phyloP scores from a whole-genome alignment of 495 filamentous ascomycete species.

The Hyaloscypha variabilis region DNA sequence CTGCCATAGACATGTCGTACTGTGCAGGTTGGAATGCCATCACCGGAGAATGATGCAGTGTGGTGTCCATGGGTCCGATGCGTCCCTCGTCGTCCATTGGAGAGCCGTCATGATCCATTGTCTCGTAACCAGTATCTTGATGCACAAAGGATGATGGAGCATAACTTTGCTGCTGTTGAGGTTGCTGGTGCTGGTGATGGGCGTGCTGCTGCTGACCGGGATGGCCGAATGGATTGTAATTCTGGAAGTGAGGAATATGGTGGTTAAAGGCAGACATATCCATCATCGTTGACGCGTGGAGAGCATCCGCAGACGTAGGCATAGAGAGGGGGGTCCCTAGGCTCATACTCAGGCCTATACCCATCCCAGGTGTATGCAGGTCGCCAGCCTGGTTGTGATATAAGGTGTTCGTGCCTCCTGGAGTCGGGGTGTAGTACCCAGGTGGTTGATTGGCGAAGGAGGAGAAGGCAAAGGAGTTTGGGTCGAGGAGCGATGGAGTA shows the following conservation, averaged over 20 bases:
- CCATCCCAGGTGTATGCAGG: slow-evolving; percentile 81
- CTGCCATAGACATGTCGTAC: slow-evolving; percentile 44
- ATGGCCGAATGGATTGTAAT: slow-evolving; percentile 73
- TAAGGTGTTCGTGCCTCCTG: slow-evolving; percentile 77
- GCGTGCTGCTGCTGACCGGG: slow-evolving; percentile 52
- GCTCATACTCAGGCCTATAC: slow-evolving; percentile 67
- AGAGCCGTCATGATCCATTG: slow-evolving; percentile 72
- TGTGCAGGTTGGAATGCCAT: slow-evolving; percentile 42
- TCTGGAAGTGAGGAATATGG: slow-evolving; percentile 68
- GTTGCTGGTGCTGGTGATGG: slow-evolving; percentile 58
- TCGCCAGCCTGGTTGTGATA: slow-evolving; percentile 88
- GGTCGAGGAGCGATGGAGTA: slow-evolving; percentile 85
- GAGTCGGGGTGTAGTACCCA: slow-evolving; percentile 88
- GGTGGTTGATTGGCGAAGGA: slow-evolving; percentile 76
- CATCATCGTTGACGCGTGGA: slow-evolving; percentile 59
- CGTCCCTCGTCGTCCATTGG: slow-evolving; percentile 55
- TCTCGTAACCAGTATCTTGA: slow-evolving; percentile 74
- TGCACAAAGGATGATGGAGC: slow-evolving; percentile 82
- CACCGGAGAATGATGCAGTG: slow-evolving; percentile 50
- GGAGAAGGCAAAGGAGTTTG: slow-evolving; percentile 78
- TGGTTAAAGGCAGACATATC: slow-evolving; percentile 55
- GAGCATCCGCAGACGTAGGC: slow-evolving; percentile 62
- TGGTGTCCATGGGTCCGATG: slow-evolving; percentile 51
- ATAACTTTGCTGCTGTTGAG: slow-evolving; percentile 53
- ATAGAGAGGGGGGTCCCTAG: slow-evolving; percentile 86